These are phyloP conservation scores for Talaromyces sp. DNA, from an alignment of 2,329 filamentous ascomycete species.

Conservation along the genomic window DNA sequence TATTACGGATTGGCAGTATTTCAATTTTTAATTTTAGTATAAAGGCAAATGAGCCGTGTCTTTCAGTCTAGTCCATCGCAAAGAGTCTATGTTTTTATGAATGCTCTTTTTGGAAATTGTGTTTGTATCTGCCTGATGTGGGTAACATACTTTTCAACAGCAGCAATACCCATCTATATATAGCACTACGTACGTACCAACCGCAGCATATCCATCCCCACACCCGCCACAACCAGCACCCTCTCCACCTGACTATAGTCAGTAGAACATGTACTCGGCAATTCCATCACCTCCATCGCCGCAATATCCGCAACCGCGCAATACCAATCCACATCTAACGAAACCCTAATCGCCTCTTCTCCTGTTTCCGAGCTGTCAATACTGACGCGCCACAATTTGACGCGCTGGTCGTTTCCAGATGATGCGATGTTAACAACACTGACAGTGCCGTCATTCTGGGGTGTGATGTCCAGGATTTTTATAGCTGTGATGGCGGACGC, in stretches of 20 bases:
- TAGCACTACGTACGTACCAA: background rate
- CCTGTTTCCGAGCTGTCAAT: conserved; percentile 19
- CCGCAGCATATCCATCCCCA: conserved; percentile 45
- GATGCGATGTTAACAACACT: conserved; percentile 26
- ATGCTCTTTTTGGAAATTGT: too few species aligned
- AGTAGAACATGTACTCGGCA: background rate
- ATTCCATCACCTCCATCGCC: conserved; percentile 36
- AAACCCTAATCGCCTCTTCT: conserved; percentile 18
- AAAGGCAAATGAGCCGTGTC: too few species aligned
- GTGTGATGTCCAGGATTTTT: conserved; percentile 21
- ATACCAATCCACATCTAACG: conserved; percentile 26
- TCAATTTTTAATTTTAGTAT: too few species aligned
- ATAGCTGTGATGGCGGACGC: conserved; percentile 40
- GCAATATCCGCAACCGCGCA: conserved; percentile 54
- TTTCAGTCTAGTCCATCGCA: too few species aligned
- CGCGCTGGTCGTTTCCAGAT: conserved; percentile 43
- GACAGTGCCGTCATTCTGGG: background rate
- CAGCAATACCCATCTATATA: too few species aligned
- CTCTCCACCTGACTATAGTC: background rate
- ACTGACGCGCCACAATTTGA: conserved; percentile 39
- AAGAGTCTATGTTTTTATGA: too few species aligned
- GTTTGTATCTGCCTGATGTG: too few species aligned
- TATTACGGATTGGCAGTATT: too few species aligned
- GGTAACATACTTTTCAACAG: too few species aligned
- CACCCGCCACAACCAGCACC: conserved; percentile 41